A percentile compares a stretch with the other conserved stretches of the same genome.
These are phyloP conservation scores for Aspergillus melleus DNA, from an alignment of 2,329 filamentous ascomycete species.

Conservation along the genomic window DNA sequence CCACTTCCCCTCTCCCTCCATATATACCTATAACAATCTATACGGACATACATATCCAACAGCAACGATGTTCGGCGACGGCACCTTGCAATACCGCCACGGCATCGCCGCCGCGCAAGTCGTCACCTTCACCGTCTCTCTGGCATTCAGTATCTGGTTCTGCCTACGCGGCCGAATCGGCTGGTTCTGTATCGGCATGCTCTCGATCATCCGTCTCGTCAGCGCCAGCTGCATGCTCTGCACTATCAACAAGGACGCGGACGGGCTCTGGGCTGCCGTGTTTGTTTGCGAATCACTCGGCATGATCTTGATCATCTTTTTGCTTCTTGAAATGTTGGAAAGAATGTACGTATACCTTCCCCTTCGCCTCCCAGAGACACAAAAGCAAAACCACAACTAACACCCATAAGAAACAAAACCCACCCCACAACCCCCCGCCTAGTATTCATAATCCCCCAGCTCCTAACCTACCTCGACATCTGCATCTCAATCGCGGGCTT, in stretches of 20 bases:
- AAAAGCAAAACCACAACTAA: not conserved
- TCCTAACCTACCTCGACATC: conserved; percentile 20
- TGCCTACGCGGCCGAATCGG: conserved; percentile 11
- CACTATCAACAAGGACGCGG: conserved; percentile 12
- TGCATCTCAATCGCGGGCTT: conserved; percentile 18
- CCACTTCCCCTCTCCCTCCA: no score
- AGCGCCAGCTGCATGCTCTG: conserved; percentile 17
- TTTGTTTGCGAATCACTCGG: conserved; percentile 21
- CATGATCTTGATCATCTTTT: conserved; percentile 18
- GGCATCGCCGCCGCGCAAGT: conserved; percentile 18
- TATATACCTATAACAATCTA: no score
- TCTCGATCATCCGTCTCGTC: conserved; percentile 13
- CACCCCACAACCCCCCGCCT: conserved; percentile 1
- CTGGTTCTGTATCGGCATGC: conserved; percentile 18
- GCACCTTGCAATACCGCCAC: conserved; percentile 11
- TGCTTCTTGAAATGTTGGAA: conserved; percentile 16
- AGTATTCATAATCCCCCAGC: conserved; percentile 14
- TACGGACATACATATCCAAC: not conserved
- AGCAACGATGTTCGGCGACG: not conserved
- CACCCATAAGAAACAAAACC: conserved; percentile 13
- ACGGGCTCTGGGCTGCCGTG: conserved; percentile 15
- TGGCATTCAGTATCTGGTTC: conserved; percentile 10
- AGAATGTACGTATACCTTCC: conserved; percentile 8
- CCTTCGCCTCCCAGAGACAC: not conserved
- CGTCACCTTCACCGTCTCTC: conserved; percentile 4